Conservation (phyloP, 495 filamentous ascomycete genomes). For the Poronia punctata region DNA sequence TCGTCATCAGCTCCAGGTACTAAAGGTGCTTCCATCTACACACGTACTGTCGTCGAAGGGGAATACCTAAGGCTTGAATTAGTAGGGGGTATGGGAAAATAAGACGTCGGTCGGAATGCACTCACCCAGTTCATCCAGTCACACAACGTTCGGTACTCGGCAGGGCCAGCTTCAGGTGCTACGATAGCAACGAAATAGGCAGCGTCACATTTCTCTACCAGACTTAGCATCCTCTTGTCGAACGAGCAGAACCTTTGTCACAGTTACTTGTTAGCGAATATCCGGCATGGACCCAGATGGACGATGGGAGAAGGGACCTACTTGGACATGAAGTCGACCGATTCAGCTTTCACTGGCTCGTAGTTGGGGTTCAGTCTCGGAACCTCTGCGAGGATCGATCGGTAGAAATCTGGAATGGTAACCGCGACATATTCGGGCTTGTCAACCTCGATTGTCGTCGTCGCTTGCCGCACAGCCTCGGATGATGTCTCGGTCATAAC, state of each 20-base stretch:
- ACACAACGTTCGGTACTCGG: constrained; percentile 21
- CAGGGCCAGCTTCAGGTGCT: constrained; percentile 15
- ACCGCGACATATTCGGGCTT: constrained; percentile 5
- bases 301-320: neutral
- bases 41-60: constrained; percentile 2
- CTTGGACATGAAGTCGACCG: constrained; percentile 3
- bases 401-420: constrained; percentile 30
- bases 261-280: neutral
- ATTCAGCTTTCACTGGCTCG: constrained; percentile 13
- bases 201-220: constrained; percentile 12
- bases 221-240: constrained; percentile 10
- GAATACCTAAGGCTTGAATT: neutral
- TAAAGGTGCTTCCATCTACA: neutral
- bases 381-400: constrained; percentile 23
- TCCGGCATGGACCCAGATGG: no score
- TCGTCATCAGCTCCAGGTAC: no score
- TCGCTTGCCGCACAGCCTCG: neutral
- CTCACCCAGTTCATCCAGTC: constrained; percentile 33
- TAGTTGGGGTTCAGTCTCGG: constrained; percentile 24
- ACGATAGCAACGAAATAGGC: constrained; percentile 20
- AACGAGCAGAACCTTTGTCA: constrained; percentile 6
- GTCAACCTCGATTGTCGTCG: constrained; percentile 10
- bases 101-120: neutral
- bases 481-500: no score
- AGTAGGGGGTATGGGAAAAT: neutral